Evolutionary conservation across 345 rosid genomes (phyloP).

Genomic region (Eucalyptus urophylla): DNA sequence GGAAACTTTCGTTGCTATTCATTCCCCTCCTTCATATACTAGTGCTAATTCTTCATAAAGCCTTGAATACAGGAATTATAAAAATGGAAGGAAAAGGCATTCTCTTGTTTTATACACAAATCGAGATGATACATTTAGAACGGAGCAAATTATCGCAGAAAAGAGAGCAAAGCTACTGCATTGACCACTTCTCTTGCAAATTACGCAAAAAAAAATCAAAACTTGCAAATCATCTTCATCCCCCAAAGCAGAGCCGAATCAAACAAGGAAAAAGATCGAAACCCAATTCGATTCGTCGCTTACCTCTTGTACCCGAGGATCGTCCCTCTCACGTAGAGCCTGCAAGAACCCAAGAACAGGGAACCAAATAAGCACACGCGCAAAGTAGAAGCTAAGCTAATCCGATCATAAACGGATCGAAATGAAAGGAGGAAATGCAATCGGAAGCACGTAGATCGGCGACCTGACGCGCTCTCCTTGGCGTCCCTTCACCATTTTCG

Average conservation of each 20-base stretch:
- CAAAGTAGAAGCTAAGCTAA: neutral
- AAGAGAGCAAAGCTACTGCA: neutral
- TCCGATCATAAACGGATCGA: neutral
- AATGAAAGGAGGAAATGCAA: neutral
- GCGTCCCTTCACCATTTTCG: conserved; percentile 82
- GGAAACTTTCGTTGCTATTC: neutral
- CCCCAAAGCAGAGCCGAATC: neutral
- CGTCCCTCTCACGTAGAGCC: conserved; percentile 75
- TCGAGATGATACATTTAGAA: neutral
- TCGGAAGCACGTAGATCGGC: neutral
- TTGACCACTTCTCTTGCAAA: neutral
- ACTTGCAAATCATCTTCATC: neutral
- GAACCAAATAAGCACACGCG: neutral
- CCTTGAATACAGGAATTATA: neutral
- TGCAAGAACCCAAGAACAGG: conserved; percentile 1
- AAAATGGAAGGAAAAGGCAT: neutral
- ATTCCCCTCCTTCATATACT: neutral
- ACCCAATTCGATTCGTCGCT: neutral
- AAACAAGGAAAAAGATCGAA: neutral
- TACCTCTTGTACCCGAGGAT: conserved; percentile 85
- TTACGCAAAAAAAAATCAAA: neutral
- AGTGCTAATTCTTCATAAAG: neutral
- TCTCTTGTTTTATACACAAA: neutral
- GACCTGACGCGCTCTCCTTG: conserved; percentile 93
- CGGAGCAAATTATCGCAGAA: neutral